Evolutionary conservation across 352 stramenopile species (phyloP).

Genomic region (Globisporangium cylindrosporum): DNA sequence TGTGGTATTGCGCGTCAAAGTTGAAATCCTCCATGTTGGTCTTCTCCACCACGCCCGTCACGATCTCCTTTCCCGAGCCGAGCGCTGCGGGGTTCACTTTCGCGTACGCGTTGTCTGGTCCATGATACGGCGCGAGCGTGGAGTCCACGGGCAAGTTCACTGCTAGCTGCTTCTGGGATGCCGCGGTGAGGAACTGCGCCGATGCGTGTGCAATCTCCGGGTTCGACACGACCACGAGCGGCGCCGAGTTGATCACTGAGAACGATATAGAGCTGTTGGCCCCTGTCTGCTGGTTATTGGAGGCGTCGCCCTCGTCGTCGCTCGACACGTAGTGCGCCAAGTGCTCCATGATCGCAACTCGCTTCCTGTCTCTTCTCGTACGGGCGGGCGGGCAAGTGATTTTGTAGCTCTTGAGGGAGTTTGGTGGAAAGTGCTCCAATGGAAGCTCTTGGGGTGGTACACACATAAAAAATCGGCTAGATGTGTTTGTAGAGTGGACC

Average conservation of each 20-base stretch:
- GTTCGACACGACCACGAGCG: constrained; percentile 31
- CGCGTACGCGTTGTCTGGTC: constrained; percentile 29
- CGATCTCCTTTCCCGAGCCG: constrained; percentile 65
- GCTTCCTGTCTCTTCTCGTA: background rate
- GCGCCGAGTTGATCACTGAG: constrained; percentile 54
- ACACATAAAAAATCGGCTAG: background rate
- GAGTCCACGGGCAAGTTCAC: constrained; percentile 69
- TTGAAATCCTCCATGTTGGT: constrained; percentile 69
- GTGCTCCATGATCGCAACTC: constrained; percentile 36
- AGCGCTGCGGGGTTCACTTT: constrained; percentile 33
- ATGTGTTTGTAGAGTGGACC: background rate
- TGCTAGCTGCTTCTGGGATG: constrained; percentile 38
- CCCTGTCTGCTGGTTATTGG: background rate
- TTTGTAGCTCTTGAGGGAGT: background rate
- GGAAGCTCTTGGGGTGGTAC: background rate
- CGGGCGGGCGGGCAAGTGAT: background rate
- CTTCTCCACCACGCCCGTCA: constrained; percentile 75
- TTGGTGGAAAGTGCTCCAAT: constrained; percentile 1
- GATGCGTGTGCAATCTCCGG: constrained; percentile 24
- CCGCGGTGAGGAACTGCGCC: constrained; percentile 37
- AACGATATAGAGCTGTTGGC: constrained; percentile 17
- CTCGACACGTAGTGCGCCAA: constrained; percentile 49
- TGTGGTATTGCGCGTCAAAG: constrained; percentile 84
- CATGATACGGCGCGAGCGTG: constrained; percentile 53
- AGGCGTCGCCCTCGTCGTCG: constrained; percentile 32